Base-by-base conservation (phyloP, 148 eudicot species). In the Persicaria maculosa region DNA sequence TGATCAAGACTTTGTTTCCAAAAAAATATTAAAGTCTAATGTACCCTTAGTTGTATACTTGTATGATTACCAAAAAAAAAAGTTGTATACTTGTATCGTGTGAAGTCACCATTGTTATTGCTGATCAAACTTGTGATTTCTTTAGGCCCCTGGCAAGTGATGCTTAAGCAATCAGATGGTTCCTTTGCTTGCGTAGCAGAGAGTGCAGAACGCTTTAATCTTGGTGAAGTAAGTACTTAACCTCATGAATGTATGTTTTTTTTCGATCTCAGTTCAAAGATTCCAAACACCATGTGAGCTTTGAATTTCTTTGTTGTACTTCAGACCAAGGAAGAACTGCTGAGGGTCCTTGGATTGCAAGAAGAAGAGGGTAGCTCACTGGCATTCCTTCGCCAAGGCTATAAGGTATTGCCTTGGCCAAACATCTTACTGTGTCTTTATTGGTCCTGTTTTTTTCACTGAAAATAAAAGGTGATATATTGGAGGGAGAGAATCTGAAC, bases 121-220 rank as follows among this genome's bases (percentile, higher is more conserved):
- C 44, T 64, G 45, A 64, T 64, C 70, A 65, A 65, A 43, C 46
- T 65, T 36, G 70, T 65, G 70, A 65, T 40, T 65, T 65, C 3
- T 76, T 74, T 88, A 95, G 99, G 97, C 80, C 99, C 99, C 72
- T 95, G 99, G 99, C 99, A 95, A 79, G 99, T 95, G 85, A 95
- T 95, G 99, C 85, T 95, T 82, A 95, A 84, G 84, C 99, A 95
- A 80, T 77, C 84, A 62, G 97, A 95, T 79, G 92, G 88, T 78
- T 95, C 99, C 20, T 95, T 74, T 77, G 97, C 93, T 77, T 95
- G 99, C 16, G 92, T 95, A 59, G 99, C 99, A 6, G 97, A 95
- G 84, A 92, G 99, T 80, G 84, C 79, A 79, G 86, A 85, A 78
- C 97, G 99, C 54, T 95, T 95, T 80, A 90, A 97, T 7, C 88